Percentiles rank a stretch among this genome's conserved stretches.
Conservation (phyloP, 2,329 filamentous ascomycete genomes). For the Canariomyces notabilis region DNA sequence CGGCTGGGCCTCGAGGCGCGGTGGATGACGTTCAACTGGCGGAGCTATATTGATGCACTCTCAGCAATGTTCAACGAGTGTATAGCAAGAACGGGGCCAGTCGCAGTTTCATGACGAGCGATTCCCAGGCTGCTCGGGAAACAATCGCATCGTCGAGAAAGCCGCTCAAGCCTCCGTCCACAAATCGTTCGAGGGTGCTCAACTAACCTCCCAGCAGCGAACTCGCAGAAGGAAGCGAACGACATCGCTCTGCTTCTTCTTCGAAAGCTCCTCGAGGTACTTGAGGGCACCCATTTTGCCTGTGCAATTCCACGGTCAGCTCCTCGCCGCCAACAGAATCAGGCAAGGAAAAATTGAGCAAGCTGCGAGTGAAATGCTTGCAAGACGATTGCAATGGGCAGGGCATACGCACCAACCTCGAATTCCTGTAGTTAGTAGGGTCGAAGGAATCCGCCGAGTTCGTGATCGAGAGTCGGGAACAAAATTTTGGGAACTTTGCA, state of each 20-base stretch:
- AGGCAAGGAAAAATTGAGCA: slow-evolving; percentile 4
- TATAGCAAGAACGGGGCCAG: slow-evolving; percentile 64
- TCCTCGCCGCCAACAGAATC: slow-evolving; percentile 13
- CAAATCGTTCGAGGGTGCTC: slow-evolving; percentile 34
- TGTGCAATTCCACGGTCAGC: slow-evolving; percentile 21
- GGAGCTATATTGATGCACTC: slow-evolving; percentile 99
- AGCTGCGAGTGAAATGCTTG: slow-evolving; percentile 5
- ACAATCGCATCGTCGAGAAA: slow-evolving; percentile 18
- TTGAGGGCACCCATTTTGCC: slow-evolving; percentile 97
- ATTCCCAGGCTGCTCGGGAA: neutral
- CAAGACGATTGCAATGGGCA: slow-evolving; percentile 7
- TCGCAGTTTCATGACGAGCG: slow-evolving; percentile 2
- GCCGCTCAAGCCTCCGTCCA: slow-evolving; percentile 21
- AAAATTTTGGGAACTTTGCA: slow-evolving; percentile 22
- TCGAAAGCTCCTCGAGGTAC: slow-evolving; percentile 99
- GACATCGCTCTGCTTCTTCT: slow-evolving; percentile 99
- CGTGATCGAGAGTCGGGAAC: slow-evolving; percentile 18
- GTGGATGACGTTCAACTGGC: slow-evolving; percentile 99
- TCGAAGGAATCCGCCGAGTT: slow-evolving; percentile 21
- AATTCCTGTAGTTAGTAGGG: slow-evolving; percentile 27
- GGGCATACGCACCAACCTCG: slow-evolving; percentile 21
- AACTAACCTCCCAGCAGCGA: slow-evolving; percentile 99
- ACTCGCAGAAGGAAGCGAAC: slow-evolving; percentile 99
- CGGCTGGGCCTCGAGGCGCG: slow-evolving; percentile 96
- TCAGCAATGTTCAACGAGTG: slow-evolving; percentile 99